These are phyloP conservation scores for Coemansia sp. DNA, from an alignment of 192 early-diverging fungal genomes.

Conservation along the genomic window DNA sequence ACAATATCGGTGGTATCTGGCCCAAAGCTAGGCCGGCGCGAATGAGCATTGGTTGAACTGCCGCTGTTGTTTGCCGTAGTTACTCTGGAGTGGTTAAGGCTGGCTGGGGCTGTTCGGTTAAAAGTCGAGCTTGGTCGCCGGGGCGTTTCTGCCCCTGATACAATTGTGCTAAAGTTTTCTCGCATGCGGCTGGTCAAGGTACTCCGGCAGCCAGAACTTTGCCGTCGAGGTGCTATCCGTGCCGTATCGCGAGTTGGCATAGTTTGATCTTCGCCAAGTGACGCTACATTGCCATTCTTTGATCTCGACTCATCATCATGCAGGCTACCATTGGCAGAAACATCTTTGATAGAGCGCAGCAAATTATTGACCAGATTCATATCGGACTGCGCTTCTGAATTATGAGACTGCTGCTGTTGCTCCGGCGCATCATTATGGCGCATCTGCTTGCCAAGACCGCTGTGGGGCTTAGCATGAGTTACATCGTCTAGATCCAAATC, in stretches of 20 bases:
- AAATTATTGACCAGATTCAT: conserved; percentile 28
- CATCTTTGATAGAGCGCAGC: conserved; percentile 42
- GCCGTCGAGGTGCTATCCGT: conserved; percentile 6
- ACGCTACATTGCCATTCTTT: no score
- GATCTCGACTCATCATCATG: no score
- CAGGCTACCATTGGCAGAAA: conserved; percentile 6
- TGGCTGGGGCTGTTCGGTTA: conserved; percentile 43
- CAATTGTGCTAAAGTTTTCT: conserved; percentile 40
- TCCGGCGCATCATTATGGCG: neutral
- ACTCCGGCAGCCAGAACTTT: conserved; percentile 15
- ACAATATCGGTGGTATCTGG: conserved; percentile 10
- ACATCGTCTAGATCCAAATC: conserved; percentile 31
- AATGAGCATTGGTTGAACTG: conserved; percentile 43
- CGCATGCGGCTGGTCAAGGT: conserved; percentile 52
- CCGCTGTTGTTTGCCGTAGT: conserved; percentile 44
- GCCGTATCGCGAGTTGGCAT: neutral
- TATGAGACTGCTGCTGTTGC: neutral
- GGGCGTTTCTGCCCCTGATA: conserved; percentile 33
- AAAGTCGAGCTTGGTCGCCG: conserved; percentile 19
- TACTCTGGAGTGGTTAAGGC: conserved; percentile 33
- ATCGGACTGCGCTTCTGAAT: conserved; percentile 13
- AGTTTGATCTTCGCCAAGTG: neutral
- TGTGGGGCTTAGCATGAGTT: neutral
- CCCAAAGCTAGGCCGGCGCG: conserved; percentile 34
- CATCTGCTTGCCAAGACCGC: neutral